Conservation (phyloP, 257 asterid genomes). For the Nicotiana otophora region DNA sequence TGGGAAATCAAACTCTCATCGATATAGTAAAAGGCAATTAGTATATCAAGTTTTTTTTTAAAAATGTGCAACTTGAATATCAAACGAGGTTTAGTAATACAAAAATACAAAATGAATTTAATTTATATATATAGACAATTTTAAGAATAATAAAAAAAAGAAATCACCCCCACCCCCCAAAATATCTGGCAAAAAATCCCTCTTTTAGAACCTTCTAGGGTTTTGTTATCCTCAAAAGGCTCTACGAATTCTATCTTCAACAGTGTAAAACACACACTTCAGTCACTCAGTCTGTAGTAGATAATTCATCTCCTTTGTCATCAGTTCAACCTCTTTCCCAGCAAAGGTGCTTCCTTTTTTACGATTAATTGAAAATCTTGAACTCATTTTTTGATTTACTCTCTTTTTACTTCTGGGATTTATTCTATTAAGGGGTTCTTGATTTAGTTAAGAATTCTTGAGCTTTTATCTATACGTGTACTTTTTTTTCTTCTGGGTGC, state of each 20-base stretch:
- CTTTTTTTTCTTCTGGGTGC: background rate
- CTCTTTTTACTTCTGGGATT: background rate
- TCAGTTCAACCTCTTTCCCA: background rate
- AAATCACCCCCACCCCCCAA: too few species aligned
- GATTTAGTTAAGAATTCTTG: background rate
- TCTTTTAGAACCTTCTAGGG: slow-evolving; percentile 45
- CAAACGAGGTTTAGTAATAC: too few species aligned
- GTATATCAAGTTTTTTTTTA: too few species aligned
- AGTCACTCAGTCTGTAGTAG: background rate
- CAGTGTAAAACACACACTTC: background rate
- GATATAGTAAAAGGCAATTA: too few species aligned
- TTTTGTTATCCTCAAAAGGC: slow-evolving; percentile 39
- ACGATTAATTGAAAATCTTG: background rate
- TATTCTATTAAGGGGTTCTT: background rate
- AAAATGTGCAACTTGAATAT: too few species aligned
- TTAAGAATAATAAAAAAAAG: too few species aligned
- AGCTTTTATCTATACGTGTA: background rate
- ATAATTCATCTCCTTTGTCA: background rate
- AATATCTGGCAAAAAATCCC: too few species aligned
- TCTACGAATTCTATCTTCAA: background rate
- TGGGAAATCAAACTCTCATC: too few species aligned
- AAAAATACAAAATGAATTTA: too few species aligned
- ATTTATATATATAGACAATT: too few species aligned
- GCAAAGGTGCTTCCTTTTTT: background rate
- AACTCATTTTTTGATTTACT: background rate